Evolutionary conservation across 2,329 filamentous ascomycete species (phyloP).

Genomic region (Colletotrichum ledebouriae): DNA sequence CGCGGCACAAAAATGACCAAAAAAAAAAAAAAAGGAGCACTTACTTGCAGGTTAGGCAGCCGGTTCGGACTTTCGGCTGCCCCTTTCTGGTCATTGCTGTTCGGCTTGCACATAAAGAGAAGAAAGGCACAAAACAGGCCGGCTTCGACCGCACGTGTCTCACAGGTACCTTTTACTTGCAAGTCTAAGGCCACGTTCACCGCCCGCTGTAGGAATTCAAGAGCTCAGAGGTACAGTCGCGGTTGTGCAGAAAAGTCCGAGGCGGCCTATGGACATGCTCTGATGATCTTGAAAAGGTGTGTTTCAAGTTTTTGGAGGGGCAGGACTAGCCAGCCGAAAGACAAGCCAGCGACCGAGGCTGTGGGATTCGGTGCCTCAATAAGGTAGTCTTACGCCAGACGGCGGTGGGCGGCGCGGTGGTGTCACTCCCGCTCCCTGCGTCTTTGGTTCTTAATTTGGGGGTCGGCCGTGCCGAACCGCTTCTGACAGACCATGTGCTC

Average conservation of each 20-base stretch:
- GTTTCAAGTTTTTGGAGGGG: slow-evolving; percentile 28
- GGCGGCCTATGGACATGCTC: slow-evolving; percentile 24
- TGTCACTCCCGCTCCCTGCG: slow-evolving; percentile 32
- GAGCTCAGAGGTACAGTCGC: not conserved
- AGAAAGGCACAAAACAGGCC: slow-evolving; percentile 22
- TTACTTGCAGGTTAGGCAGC: slow-evolving; percentile 69
- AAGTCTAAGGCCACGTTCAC: slow-evolving; percentile 7
- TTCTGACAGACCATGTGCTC: not conserved
- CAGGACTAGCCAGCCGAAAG: slow-evolving; percentile 7
- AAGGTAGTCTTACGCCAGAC: slow-evolving; percentile 10
- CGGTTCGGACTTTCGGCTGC: slow-evolving; percentile 58
- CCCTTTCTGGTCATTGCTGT: slow-evolving; percentile 39
- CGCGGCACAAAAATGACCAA: not conserved
- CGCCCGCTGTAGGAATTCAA: not conserved
- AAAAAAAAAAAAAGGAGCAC: slow-evolving; percentile 42
- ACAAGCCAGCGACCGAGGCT: slow-evolving; percentile 12
- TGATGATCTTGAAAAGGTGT: slow-evolving; percentile 22
- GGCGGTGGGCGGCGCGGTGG: slow-evolving; percentile 8
- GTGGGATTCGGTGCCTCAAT: slow-evolving; percentile 18
- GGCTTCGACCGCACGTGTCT: slow-evolving; percentile 1
- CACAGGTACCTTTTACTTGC: slow-evolving; percentile 18
- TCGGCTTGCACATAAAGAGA: not conserved
- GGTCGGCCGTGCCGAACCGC: slow-evolving; percentile 19
- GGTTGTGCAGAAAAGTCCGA: slow-evolving; percentile 21
- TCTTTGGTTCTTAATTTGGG: slow-evolving; percentile 21